phyloP scores from a whole-genome alignment of 2,329 filamentous ascomycete species.

The Fusarium falciforme region DNA sequence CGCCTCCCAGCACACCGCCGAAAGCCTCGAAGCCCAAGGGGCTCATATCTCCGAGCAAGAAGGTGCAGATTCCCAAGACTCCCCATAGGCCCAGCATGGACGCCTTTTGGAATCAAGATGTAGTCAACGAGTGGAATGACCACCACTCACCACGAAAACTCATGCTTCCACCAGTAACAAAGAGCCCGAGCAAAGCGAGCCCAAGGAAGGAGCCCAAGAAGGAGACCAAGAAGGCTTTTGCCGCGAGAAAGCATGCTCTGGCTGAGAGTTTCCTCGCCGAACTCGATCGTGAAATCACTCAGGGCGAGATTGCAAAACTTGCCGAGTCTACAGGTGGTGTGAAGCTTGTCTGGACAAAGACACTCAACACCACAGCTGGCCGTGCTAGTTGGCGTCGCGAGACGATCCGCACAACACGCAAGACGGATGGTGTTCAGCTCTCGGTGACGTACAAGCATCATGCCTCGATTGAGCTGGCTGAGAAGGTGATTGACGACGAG shows the following conservation, averaged over 20 bases:
- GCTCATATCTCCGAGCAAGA: constrained; percentile 48
- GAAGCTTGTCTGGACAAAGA: constrained; percentile 78
- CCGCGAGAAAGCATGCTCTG: constrained; percentile 69
- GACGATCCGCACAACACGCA: constrained; percentile 54
- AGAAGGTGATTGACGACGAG: constrained; percentile 86
- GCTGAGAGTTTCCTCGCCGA: constrained; percentile 74
- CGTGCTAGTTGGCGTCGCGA: constrained; percentile 78
- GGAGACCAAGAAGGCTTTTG: constrained; percentile 69
- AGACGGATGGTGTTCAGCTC: constrained; percentile 39
- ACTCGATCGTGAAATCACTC: constrained; percentile 74
- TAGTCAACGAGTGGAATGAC: constrained; percentile 73
- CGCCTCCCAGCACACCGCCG: constrained; percentile 38
- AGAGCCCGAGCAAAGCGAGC: constrained; percentile 45
- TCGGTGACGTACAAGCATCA: constrained; percentile 62
- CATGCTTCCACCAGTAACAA: constrained; percentile 44
- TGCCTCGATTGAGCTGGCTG: constrained; percentile 87
- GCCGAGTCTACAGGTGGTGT: constrained; percentile 76
- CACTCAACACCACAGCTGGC: constrained; percentile 83
- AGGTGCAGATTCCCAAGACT: constrained; percentile 60
- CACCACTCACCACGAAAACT: constrained; percentile 65
- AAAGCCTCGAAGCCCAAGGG: constrained; percentile 29
- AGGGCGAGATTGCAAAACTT: constrained; percentile 68
- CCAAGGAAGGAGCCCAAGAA: constrained; percentile 52
- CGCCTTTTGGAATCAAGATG: constrained; percentile 69
- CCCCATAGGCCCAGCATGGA: constrained; percentile 66